Evolutionary conservation across 495 filamentous ascomycete species (phyloP).

Genomic region (Penicillium odoratum): DNA sequence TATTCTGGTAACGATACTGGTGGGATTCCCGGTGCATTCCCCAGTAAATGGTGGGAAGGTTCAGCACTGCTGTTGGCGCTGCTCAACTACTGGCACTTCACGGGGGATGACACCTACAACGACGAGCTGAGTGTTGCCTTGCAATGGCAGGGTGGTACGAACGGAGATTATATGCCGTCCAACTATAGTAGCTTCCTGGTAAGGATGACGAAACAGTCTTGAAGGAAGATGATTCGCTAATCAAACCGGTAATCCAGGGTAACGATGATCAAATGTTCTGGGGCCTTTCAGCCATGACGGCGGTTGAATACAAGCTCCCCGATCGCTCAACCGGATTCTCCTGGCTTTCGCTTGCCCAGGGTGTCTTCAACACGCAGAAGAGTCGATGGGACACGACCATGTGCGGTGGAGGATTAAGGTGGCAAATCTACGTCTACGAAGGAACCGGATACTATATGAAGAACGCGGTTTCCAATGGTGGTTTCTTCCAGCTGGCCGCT

Average conservation of each 20-base stretch:
- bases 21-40: conserved; percentile 21
- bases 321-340: conserved; percentile 52
- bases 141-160: conserved; percentile 58
- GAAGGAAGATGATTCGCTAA: background rate
- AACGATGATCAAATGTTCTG: conserved; percentile 79
- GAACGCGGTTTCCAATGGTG: conserved; percentile 71
- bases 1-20: conserved; percentile 25
- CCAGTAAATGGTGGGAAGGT: conserved; percentile 62
- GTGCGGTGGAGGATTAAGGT: conserved; percentile 76
- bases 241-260: conserved; percentile 20
- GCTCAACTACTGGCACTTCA: conserved; percentile 74
- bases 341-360: conserved; percentile 57
- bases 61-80: conserved; percentile 65
- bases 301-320: conserved; percentile 68
- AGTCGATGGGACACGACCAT: conserved; percentile 58
- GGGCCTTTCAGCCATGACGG: conserved; percentile 67
- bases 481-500: conserved; percentile 72
- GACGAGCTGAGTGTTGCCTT: conserved; percentile 56
- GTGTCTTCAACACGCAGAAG: conserved; percentile 59
- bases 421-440: conserved; percentile 78
- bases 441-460: conserved; percentile 71
- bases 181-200: conserved; percentile 42
- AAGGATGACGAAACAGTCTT: background rate
- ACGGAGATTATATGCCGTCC: conserved; percentile 60
- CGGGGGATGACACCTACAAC: conserved; percentile 68